Percentiles rank a stretch among this genome's conserved stretches.
phyloP scores from a whole-genome alignment of 31 red algal genomes.

The Bonnemaisonia californica region DNA sequence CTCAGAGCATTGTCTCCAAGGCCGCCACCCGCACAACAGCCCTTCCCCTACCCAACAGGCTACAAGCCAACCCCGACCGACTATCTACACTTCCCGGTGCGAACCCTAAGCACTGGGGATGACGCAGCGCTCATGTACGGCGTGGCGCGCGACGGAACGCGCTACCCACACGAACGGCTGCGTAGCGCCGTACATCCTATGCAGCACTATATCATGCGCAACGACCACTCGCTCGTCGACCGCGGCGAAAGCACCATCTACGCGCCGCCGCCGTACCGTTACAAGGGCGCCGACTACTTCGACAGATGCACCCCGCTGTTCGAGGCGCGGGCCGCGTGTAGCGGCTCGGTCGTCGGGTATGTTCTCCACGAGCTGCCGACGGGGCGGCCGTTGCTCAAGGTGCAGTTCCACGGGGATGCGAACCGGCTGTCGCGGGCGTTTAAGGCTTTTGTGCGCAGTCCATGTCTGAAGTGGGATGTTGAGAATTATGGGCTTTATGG shows the following conservation, averaged over 20 bases:
- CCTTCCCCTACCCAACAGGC: background rate
- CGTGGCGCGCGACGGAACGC: slow-evolving; percentile 16
- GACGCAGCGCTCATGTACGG: slow-evolving; percentile 35
- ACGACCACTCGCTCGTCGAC: slow-evolving; percentile 27
- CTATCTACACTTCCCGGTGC: background rate
- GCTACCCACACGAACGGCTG: background rate
- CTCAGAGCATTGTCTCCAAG: too few relatives aligned
- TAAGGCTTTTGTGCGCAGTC: slow-evolving; percentile 37
- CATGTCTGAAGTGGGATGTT: slow-evolving; percentile 49
- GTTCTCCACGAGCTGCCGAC: slow-evolving; percentile 9
- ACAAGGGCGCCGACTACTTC: slow-evolving; percentile 21
- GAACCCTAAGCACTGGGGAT: background rate
- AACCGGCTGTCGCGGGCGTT: slow-evolving; percentile 28
- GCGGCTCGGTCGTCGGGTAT: slow-evolving; percentile 39
- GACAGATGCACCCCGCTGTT: slow-evolving; percentile 36
- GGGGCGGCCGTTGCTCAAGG: slow-evolving; percentile 34
- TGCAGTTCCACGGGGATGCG: slow-evolving; percentile 53
- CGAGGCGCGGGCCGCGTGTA: slow-evolving; percentile 9
- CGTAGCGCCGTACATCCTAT: slow-evolving; percentile 17
- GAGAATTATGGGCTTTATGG: slow-evolving; percentile 40
- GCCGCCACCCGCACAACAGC: too few relatives aligned
- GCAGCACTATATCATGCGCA: slow-evolving; percentile 50
- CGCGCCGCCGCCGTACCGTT: slow-evolving; percentile 20
- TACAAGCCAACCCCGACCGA: background rate
- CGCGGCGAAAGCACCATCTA: slow-evolving; percentile 44